Percentiles rank a stretch among this genome's conserved stretches.
phyloP scores from a whole-genome alignment of 2,329 filamentous ascomycete species.

The Drechmeria coniospora region DNA sequence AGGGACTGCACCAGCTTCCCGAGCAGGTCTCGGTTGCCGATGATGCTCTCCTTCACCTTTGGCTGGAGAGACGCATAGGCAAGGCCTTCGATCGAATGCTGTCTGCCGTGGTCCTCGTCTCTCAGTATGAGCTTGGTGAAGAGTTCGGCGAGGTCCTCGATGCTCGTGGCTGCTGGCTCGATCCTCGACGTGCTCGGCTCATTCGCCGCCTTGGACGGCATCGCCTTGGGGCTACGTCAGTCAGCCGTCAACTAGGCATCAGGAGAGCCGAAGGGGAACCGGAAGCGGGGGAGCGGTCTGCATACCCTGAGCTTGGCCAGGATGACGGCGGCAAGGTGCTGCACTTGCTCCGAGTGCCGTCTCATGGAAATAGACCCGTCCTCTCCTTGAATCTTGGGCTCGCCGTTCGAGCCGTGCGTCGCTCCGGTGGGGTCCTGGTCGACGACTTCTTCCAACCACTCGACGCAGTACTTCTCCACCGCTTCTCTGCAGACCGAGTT shows the following conservation, averaged over 20 bases:
- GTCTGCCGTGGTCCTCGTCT: slow-evolving; percentile 39
- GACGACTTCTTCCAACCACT: slow-evolving; percentile 77
- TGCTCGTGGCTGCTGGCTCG: slow-evolving; percentile 39
- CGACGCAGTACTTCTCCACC: slow-evolving; percentile 67
- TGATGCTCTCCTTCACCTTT: slow-evolving; percentile 68
- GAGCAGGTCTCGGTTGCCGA: slow-evolving; percentile 52
- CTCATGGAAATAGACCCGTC: slow-evolving; percentile 44
- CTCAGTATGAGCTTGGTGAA: slow-evolving; percentile 52
- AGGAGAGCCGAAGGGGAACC: background rate
- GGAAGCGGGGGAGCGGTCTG: background rate
- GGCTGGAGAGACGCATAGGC: slow-evolving; percentile 83
- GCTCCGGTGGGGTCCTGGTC: slow-evolving; percentile 50
- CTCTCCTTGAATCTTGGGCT: slow-evolving; percentile 41
- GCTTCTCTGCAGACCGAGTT: slow-evolving; percentile 68
- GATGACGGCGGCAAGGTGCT: slow-evolving; percentile 56
- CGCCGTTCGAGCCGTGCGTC: slow-evolving; percentile 32
- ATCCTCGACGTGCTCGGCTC: slow-evolving; percentile 28
- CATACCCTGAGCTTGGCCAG: slow-evolving; percentile 52
- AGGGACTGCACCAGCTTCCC: slow-evolving; percentile 52
- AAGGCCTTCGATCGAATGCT: slow-evolving; percentile 74
- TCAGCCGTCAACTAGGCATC: slow-evolving; percentile 22
- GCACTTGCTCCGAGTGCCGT: slow-evolving; percentile 44
- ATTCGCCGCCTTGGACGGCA: slow-evolving; percentile 27
- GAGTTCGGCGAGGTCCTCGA: slow-evolving; percentile 48
- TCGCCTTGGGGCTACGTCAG: slow-evolving; percentile 39